Base-by-base conservation (phyloP, 148 eudicot genomes). In the Camellia granthamiana region DNA sequence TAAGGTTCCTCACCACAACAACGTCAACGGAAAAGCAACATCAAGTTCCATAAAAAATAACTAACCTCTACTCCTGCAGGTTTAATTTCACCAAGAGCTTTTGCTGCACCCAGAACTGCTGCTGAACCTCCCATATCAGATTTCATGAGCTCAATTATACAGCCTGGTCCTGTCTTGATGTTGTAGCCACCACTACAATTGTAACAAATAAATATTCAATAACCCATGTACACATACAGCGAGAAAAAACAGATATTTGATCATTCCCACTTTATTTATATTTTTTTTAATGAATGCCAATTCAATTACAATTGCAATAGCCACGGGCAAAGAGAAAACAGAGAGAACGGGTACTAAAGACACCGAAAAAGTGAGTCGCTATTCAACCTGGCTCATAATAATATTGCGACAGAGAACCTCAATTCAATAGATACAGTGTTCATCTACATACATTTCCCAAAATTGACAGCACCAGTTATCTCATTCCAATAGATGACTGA, bases 51-150 rank as follows among this genome's bases (percentile, higher is more conserved):
- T 13, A 77, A 69, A 12, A 60, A 41, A 12, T n/a, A 30, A 78
- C 86, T 86, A 79, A 86, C 99, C 97, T 97, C 99, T 67, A 97
- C 99, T 82, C 99, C 99, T 73, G 89, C 75, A 75, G 99, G 99
- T 83, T 92, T 97, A 70, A 97, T 97, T 89, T 97, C 97, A 80
- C 92, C 99, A 80, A 97, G 91, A 80, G 97, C 97, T 90, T 97
- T 97, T 69, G 99, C 99, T 74, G 99, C 99, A 81, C 98, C 99
- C 18, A 96, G 84, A 62, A 96, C 99, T 68, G 99, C 99, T 42
- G 99, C 98, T 76, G 99, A 89, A 64, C 99, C 99, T 78, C 99
- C 99, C 99, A 96, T 94, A 79, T 96, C 99, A 87, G 85, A 83
- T 87, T 96, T 96, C 99, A 96, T 96, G 68, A 90, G 88, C 86